These are phyloP conservation scores for Aechmea fasciata DNA, from an alignment of 176 grass and related monocot genomes.

Conservation along the genomic window DNA sequence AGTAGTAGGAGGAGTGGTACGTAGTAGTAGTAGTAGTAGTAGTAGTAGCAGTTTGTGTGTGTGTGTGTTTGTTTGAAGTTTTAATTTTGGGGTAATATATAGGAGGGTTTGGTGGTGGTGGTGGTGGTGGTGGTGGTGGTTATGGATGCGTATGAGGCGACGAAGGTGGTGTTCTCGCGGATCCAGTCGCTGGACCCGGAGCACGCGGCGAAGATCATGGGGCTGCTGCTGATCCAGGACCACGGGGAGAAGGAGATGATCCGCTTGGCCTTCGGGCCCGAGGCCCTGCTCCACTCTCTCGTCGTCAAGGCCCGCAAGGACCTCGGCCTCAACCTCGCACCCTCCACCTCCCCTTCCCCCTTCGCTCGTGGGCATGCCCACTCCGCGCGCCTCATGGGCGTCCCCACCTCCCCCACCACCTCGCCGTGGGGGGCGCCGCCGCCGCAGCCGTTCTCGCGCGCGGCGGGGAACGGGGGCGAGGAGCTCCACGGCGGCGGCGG, in stretches of 20 bases:
- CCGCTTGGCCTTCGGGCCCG: slow-evolving; percentile 68
- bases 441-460: slow-evolving; percentile 22
- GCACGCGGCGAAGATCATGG: slow-evolving; percentile 65
- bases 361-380: neutral
- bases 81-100: too few relatives aligned
- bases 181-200: slow-evolving; percentile 56
- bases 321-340: slow-evolving; percentile 15
- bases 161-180: slow-evolving; percentile 56
- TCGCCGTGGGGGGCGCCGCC: slow-evolving; percentile 5
- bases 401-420: slow-evolving; percentile 16
- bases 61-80: too few relatives aligned
- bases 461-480: slow-evolving; percentile 1
- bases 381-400: slow-evolving; percentile 7
- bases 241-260: slow-evolving; percentile 66
- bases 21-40: too few relatives aligned
- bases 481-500: neutral
- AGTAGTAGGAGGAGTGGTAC: too few relatives aligned
- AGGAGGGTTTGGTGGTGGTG: too few relatives aligned
- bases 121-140: neutral
- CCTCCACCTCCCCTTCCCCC: slow-evolving; percentile 12
- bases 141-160: slow-evolving; percentile 74
- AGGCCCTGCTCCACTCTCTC: slow-evolving; percentile 48
- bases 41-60: too few relatives aligned
- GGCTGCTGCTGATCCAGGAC: slow-evolving; percentile 59
- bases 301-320: slow-evolving; percentile 41